These are phyloP conservation scores for Phytophthora parvispora DNA, from an alignment of 352 stramenopile genomes.

Conservation along the genomic window DNA sequence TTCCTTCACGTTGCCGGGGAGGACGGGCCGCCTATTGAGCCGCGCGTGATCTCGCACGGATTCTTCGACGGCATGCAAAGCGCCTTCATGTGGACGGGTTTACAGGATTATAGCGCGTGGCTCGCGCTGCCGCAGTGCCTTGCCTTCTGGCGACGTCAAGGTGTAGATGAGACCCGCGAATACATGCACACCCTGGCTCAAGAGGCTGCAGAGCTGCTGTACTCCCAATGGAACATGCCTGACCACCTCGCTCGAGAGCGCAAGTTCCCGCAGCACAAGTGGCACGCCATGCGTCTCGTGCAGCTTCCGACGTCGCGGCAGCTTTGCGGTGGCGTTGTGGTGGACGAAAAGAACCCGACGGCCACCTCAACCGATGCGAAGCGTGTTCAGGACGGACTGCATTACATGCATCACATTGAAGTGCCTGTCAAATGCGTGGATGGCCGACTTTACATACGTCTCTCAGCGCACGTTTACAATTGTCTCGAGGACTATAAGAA, in stretches of 20 bases:
- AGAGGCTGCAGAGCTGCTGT: conserved; percentile 67
- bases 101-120: conserved; percentile 93
- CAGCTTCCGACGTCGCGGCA: conserved; percentile 53
- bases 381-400: conserved; percentile 92
- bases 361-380: conserved; percentile 91
- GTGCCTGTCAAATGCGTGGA: conserved; percentile 95
- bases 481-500: conserved; percentile 81
- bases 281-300: conserved; percentile 82
- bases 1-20: conserved; percentile 83
- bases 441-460: conserved; percentile 86
- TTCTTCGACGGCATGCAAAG: conserved; percentile 91
- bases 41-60: conserved; percentile 94
- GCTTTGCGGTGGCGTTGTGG: conserved; percentile 55
- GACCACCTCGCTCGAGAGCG: conserved; percentile 43
- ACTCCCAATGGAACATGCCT: conserved; percentile 65
- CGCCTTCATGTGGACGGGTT: conserved; percentile 94
- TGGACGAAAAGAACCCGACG: conserved; percentile 24
- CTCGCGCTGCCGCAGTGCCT: conserved; percentile 88
- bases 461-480: conserved; percentile 96
- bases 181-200: conserved; percentile 79
- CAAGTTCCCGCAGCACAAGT: conserved; percentile 63
- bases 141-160: conserved; percentile 84
- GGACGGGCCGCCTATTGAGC: conserved; percentile 37
- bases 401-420: conserved; percentile 86
- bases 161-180: conserved; percentile 46